These are phyloP conservation scores for Neurospora cerealis DNA, from an alignment of 495 filamentous ascomycete genomes.

Conservation along the genomic window DNA sequence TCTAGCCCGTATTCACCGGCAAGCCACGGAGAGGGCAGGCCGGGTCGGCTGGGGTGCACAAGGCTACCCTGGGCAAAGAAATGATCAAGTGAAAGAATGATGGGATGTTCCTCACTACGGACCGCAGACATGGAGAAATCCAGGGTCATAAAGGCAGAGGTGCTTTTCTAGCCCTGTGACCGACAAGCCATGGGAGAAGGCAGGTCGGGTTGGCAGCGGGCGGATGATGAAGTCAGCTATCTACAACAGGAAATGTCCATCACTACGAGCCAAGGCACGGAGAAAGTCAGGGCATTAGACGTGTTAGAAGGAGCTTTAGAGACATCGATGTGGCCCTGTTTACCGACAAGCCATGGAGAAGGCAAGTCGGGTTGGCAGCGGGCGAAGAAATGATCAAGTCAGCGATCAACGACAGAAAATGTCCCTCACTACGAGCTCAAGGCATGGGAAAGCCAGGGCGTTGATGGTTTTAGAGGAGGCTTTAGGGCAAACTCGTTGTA, in stretches of 20 bases:
- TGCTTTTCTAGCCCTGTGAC: not conserved
- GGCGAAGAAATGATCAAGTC: not conserved
- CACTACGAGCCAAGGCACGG: not conserved
- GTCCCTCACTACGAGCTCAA: not conserved
- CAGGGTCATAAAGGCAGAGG: not conserved
- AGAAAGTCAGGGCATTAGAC: not conserved
- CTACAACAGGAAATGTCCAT: not conserved
- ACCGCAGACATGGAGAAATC: no score
- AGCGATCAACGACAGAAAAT: not conserved
- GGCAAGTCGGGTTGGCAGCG: not conserved
- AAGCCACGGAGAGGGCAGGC: not conserved
- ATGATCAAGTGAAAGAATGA: no score
- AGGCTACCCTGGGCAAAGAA: no score
- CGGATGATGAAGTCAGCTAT: not conserved
- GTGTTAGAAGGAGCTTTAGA: not conserved
- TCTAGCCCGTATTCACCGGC: not conserved
- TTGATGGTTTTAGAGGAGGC: not conserved
- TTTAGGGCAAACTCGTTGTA: not conserved
- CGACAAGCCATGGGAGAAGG: not conserved
- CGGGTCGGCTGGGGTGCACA: no score
- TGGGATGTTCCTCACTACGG: no score
- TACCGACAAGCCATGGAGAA: not conserved
- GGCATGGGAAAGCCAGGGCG: not conserved
- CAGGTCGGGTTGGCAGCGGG: not conserved
- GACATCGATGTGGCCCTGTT: not conserved